These are phyloP conservation scores for Setaria viridis DNA, from an alignment of 202 grass and related monocot genomes.

Conservation along the genomic window DNA sequence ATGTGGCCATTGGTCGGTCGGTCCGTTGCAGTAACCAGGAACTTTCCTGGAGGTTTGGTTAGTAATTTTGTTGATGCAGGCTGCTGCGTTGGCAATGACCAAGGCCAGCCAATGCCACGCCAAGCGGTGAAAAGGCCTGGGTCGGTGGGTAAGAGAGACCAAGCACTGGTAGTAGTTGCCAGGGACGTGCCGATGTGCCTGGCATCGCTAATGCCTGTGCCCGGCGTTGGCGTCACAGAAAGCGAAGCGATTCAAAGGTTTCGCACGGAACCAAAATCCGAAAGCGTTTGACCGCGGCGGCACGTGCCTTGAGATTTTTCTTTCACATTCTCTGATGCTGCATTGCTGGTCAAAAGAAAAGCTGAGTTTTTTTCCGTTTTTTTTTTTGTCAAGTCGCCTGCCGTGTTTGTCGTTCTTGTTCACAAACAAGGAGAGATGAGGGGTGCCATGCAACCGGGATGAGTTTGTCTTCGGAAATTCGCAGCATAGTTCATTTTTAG, in stretches of 20 bases:
- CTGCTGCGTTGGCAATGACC: constrained; percentile 9
- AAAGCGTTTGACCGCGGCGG: constrained; percentile 21
- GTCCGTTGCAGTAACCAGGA: neutral
- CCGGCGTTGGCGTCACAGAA: neutral
- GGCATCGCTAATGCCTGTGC: neutral
- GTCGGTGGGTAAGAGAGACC: neutral
- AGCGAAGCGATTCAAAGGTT: neutral
- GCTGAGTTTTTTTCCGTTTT: neutral
- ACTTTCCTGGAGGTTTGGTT: neutral
- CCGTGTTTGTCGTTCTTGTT: neutral
- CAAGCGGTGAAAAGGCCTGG: neutral
- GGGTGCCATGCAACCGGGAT: too few species aligned
- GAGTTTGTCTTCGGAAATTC: too few species aligned
- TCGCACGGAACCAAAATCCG: neutral
- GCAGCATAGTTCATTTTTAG: too few species aligned
- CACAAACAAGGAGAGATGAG: neutral
- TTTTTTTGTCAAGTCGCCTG: neutral
- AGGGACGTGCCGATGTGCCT: neutral
- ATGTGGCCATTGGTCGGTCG: neutral
- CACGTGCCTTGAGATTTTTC: constrained; percentile 16
- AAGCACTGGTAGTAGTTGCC: too few species aligned
- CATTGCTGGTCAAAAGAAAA: neutral
- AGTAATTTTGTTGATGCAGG: neutral
- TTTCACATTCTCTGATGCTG: neutral
- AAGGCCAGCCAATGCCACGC: neutral